Evolutionary conservation across 2,329 filamentous ascomycete species (phyloP), one percentile per base, ranked within the genome.

Genomic region (Hymenoscyphus fraxineus): DNA sequence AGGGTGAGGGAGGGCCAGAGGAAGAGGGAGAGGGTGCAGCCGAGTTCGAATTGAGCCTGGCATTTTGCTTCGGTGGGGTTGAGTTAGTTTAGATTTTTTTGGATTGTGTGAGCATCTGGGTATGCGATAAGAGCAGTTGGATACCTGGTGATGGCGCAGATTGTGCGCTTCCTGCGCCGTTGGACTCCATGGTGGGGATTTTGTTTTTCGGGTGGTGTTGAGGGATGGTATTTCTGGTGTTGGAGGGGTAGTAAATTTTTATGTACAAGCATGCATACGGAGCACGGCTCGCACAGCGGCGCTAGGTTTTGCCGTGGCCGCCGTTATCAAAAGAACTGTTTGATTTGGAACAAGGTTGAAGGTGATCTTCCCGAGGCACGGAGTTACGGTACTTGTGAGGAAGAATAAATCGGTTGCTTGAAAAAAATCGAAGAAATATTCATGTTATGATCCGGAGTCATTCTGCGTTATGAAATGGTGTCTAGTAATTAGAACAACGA

Each of bases 1-100:
- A 97, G 87, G 59, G 89, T 90, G 62, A 99, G 88, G 39, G 92
- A 89, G 7, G 90, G 88, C 95, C 95, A 99, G 74, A 91, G 85
- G 80, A 93, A 88, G 69, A 99, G 86, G 55, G 89, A 81, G 76
- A 95, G 89, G 76, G 92, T 92, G 72, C 97, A 89, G 74, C 87
- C 90, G 73, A 95, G 89, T 76, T 98, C 95, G 80, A 98, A 91
- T 73, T 87, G 83, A 69, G 82, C 78, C 74, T 88, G 83, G 71
- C 83, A 83, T 71, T 79, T 79, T 73, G 83, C 83, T 85, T 72
- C 64, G 61, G n/a, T 58, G 65, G 69, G 44, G 66, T 65, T 68
- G 44, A 60, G 56, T 63, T 47, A 13, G 31, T 51, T 22, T 22
- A 9, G 5, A 9, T 9, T 47, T 10, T 2, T 51, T 22, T n/a